Base-by-base conservation (phyloP, 352 stramenopile genomes). In the Phytophthora sansomeana region DNA sequence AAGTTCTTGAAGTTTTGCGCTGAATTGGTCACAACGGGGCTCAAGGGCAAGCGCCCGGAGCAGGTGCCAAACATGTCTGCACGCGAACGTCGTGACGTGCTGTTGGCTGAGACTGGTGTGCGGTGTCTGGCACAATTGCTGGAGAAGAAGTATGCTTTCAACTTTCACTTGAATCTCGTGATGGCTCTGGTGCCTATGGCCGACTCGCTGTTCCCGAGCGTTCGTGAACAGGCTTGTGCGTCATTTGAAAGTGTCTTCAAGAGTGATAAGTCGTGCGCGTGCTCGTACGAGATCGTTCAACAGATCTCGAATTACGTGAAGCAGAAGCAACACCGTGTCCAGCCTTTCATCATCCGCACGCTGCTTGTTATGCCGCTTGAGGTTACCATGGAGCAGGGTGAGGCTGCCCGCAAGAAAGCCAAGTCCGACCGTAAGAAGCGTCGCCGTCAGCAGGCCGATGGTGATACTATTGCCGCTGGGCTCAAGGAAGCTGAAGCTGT, bases 401-500 rank as follows among this genome's bases (percentile, higher is more conserved):
- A 96, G 26, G 63, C 72, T 13, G 88, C 88, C 46, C 85, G 87
- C 11, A 93, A 91, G 64, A 84, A 87, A 36, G 85, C 85, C 53
- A 96, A 95, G 70, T 79, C 79, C 24, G 85, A 94, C 49, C 88
- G 88, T 17, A 95, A 96, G 70, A 94, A 93, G 63, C 87, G 87
- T 38, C 85, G 86, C 39, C 83, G 87, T 38, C 80, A 84, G 44
- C 83, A 95, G 66, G 80, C 81, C 38, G 70, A 90, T 4, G 88
- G 88, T 19, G 88, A 96, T 41, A 80, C 64, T 16, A 98, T 99
- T 68, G 92, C 95, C 35, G 74, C 87, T 1, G 95, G 97, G 30
- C 78, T 99, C 19, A 98, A 98, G 70, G 97, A 99, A 67, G 92
- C 95, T 21, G 95, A 98, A 56, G 95, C 95, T 41, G 91, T 93